Conservation (phyloP, 1,284 basidiomycete species). For the Heterobasidion irregulare region DNA sequence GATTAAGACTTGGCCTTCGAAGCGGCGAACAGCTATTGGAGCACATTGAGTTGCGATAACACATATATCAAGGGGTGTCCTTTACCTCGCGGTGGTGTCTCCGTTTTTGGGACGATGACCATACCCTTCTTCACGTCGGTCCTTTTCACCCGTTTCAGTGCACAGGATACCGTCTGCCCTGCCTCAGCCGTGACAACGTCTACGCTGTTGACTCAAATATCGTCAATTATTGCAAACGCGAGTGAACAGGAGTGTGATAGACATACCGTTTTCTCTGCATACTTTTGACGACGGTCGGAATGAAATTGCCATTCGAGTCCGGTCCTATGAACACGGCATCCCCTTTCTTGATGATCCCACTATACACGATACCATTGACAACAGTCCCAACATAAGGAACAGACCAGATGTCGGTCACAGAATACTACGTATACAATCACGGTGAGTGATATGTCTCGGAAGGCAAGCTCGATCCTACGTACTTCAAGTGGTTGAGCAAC, state of each 20-base stretch:
- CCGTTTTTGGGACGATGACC: slow-evolving; percentile 81
- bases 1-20: slow-evolving; percentile 82
- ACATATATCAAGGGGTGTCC: not conserved
- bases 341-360: slow-evolving; percentile 70
- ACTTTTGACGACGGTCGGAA: slow-evolving; percentile 75
- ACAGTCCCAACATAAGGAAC: slow-evolving; percentile 96
- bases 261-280: slow-evolving; percentile 88
- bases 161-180: slow-evolving; percentile 92
- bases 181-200: slow-evolving; percentile 83
- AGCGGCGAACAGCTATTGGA: slow-evolving; percentile 59
- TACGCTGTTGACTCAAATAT: slow-evolving; percentile 38
- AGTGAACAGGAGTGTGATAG: not conserved
- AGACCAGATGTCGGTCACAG: slow-evolving; percentile 75
- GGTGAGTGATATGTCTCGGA: not conserved
- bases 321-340: slow-evolving; percentile 87
- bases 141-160: slow-evolving; percentile 83
- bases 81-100: slow-evolving; percentile 66
- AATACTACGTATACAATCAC: slow-evolving; percentile 40
- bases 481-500: slow-evolving; percentile 87
- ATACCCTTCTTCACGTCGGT: slow-evolving; percentile 89
- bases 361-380: slow-evolving; percentile 85
- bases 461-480: slow-evolving; percentile 3
- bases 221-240: not conserved
- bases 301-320: slow-evolving; percentile 88
- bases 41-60: not conserved